Base-by-base conservation (phyloP, 148 eudicot genomes). In the Camellia sinensis region DNA sequence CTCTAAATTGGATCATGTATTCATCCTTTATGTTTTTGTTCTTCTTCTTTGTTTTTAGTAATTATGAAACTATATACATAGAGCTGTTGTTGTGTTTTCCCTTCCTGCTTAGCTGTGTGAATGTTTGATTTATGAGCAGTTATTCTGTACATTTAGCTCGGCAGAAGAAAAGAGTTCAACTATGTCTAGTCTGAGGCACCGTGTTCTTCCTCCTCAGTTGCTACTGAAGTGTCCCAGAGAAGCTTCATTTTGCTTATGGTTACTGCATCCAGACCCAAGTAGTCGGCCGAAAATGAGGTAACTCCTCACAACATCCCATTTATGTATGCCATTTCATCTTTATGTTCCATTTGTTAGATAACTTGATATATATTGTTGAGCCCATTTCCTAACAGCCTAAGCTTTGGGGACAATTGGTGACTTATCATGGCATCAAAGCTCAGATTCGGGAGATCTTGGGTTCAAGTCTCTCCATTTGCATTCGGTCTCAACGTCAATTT, bases 231-330 rank as follows among this genome's bases (percentile, higher is more conserved):
- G 94, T 91, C 97, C 99, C 21, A 96, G 94, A 89, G 98, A 92
- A 90, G 99, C 99, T 89, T 90, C 97, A 18, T 93, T 96, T 89
- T 96, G 99, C 85, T 86, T 94, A 73, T 94, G 99, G 99, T 86
- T 94, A 82, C 86, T 94, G 84, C 99, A 96, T 85, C 99, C 99
- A 18, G 97, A 94, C 73, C 94, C 98, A 63, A 81, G 86, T 80
- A 82, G 92, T 81, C 88, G 99, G 80, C 99, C 99, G 67, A 92
- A 91, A 80, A 88, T 88, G 87, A 82, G 94, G 99, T 92, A 85
- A 80, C 46, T 61, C 60, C 66, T 63, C 21, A 76, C 6, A 10
- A 11, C 69, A 76, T 78, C 9, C 71, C 14, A 7, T 71, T 43
- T 54, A 14, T 74, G 15, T 62, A 14, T 78, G 60, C 62, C 54